phyloP scores from a whole-genome alignment of 1,139 yeast species.

The Pneumocystis oryctolagi region DNA sequence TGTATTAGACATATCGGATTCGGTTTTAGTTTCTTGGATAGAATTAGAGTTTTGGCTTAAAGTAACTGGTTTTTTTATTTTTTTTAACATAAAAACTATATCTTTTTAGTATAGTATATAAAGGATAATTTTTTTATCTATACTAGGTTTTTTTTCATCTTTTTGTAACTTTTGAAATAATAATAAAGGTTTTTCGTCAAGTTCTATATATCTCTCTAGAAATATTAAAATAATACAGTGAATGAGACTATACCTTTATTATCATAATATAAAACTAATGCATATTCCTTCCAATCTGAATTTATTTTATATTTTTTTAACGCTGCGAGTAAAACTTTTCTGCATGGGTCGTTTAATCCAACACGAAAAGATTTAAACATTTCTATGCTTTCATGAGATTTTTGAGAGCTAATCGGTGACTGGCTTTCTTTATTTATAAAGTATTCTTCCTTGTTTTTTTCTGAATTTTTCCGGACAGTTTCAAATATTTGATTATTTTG shows the following conservation, averaged over 20 bases:
- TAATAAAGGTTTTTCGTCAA: conserved; percentile 77
- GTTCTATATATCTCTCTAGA: conserved; percentile 61
- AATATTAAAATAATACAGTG: conserved; percentile 17
- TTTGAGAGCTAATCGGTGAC: background rate
- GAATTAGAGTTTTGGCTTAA: background rate
- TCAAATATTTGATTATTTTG: background rate
- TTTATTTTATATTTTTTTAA: conserved; percentile 72
- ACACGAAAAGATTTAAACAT: conserved; percentile 79
- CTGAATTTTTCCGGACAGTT: background rate
- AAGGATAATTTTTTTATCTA: background rate
- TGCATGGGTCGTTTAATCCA: conserved; percentile 82
- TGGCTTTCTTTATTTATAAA: conserved; percentile 2
- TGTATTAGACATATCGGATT: background rate
- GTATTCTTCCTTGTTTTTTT: background rate
- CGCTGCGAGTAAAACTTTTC: conserved; percentile 76
- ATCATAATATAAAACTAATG: conserved; percentile 77
- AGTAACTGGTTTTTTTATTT: background rate
- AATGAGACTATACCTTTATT: conserved; percentile 27
- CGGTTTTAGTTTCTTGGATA: background rate
- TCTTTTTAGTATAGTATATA: background rate
- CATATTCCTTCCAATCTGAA: conserved; percentile 80
- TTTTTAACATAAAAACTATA: background rate
- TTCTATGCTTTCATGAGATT: conserved; percentile 27
- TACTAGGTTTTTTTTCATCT: conserved; percentile 60
- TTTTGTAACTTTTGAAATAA: conserved; percentile 82